phyloP scores from a whole-genome alignment of 2,329 filamentous ascomycete species.

The Aureobasidium sp. region DNA sequence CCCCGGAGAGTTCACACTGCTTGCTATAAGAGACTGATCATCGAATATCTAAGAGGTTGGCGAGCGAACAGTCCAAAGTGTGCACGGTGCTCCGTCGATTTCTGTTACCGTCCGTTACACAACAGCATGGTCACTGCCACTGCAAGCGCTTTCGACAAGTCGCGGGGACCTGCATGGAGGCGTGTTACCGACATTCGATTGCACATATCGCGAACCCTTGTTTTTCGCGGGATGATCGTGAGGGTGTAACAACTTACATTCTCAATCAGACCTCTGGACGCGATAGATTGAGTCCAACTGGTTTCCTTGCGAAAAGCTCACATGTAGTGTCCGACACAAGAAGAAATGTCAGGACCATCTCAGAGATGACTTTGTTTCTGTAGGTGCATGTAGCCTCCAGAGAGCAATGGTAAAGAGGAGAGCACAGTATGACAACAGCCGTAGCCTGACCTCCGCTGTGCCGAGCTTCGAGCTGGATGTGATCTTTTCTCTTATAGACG shows the following conservation, averaged over 20 bases:
- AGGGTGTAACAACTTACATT: constrained; percentile 1
- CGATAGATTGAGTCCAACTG: not conserved
- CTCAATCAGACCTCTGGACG: not conserved
- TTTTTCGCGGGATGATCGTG: not conserved
- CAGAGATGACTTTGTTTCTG: not conserved
- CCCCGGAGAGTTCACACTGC: not conserved
- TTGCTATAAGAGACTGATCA: not conserved
- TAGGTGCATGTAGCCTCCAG: not conserved
- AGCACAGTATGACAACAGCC: not conserved
- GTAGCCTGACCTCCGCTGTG: not conserved
- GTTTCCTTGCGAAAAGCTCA: not conserved
- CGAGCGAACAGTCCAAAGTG: not conserved
- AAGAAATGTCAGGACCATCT: not conserved
- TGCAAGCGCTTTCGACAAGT: constrained; percentile 5
- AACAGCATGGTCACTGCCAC: constrained; percentile 8
- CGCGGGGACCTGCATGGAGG: not conserved
- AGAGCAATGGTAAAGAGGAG: not conserved
- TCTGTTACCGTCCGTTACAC: constrained; percentile 6
- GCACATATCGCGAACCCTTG: not conserved
- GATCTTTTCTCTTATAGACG: not conserved
- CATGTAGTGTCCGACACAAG: not conserved
- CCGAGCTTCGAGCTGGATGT: not conserved
- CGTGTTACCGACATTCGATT: not conserved
- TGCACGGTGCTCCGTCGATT: not conserved
- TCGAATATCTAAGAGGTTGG: not conserved